Evolutionary conservation across 805 yeast genomes (phyloP).

Genomic region (Kuraishia hungarica): DNA sequence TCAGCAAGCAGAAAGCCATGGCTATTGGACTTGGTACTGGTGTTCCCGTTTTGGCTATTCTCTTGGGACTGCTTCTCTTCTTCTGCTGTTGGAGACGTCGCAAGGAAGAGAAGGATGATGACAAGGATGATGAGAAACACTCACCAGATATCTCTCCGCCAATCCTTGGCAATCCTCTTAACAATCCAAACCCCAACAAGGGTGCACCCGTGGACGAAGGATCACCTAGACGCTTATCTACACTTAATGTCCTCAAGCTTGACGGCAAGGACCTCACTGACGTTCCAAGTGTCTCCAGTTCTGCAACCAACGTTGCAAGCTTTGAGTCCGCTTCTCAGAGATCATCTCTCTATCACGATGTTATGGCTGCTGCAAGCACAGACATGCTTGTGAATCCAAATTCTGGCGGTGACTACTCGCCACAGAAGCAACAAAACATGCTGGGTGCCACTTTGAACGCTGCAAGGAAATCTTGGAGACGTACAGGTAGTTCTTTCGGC

Average conservation of each 20-base stretch:
- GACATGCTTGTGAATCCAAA: conserved; percentile 25
- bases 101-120: conserved; percentile 22
- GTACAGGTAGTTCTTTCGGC: conserved; percentile 21
- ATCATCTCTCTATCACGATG: conserved; percentile 27
- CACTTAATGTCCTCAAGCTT: conserved; percentile 42
- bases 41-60: conserved; percentile 51
- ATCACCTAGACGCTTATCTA: conserved; percentile 30
- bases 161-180: conserved; percentile 20
- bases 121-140: conserved; percentile 16
- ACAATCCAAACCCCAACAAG: conserved; percentile 10
- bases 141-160: conserved; percentile 30
- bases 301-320: conserved; percentile 45
- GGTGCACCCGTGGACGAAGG: conserved; percentile 1
- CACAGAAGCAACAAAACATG: conserved; percentile 7
- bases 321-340: conserved; percentile 20
- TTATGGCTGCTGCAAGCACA: conserved; percentile 27
- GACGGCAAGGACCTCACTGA: conserved; percentile 29
- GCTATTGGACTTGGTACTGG: conserved; percentile 92
- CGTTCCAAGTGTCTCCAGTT: conserved; percentile 32
- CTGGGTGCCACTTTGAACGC: conserved; percentile 15
- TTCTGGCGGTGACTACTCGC: conserved; percentile 3
- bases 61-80: conserved; percentile 38
- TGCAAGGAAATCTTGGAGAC: conserved; percentile 51
- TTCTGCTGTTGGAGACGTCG: conserved; percentile 51
- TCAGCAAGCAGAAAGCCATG: conserved; percentile 38